Conservation (phyloP, 2,329 filamentous ascomycete genomes). For the Amylocarpus encephaloides region DNA sequence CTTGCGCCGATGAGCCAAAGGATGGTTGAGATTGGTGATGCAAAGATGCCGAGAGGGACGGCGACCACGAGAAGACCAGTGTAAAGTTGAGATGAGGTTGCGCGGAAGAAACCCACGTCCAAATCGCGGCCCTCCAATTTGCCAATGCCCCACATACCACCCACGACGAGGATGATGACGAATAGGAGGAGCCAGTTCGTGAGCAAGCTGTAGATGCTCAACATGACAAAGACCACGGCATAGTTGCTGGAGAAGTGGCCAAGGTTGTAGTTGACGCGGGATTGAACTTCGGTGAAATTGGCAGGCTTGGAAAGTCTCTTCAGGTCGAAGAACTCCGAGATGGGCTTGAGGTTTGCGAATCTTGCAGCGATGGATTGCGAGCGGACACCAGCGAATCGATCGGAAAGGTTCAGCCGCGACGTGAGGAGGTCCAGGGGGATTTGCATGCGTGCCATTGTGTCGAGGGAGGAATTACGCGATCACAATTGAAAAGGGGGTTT, state of each 20-base stretch:
- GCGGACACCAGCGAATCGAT: constrained; percentile 79
- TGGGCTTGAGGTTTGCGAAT: constrained; percentile 85
- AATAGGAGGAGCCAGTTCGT: constrained; percentile 84
- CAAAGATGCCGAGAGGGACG: constrained; percentile 77
- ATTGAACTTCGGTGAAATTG: constrained; percentile 86
- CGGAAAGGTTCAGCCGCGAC: constrained; percentile 78
- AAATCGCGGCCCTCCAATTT: constrained; percentile 85
- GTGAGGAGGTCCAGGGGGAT: constrained; percentile 89
- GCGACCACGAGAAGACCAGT: constrained; percentile 77
- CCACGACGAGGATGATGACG: constrained; percentile 81
- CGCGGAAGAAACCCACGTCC: constrained; percentile 73
- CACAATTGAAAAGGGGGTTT: not conserved
- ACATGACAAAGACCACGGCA: constrained; percentile 85
- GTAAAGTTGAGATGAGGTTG: constrained; percentile 89
- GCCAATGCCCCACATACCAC: constrained; percentile 85
- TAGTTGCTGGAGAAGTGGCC: constrained; percentile 99
- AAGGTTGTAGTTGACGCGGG: constrained; percentile 93
- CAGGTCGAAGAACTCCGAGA: constrained; percentile 92
- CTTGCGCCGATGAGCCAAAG: constrained; percentile 96
- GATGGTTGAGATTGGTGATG: constrained; percentile 76
- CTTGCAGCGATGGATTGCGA: constrained; percentile 71
- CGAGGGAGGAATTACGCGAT: not conserved
- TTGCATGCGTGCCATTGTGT: constrained; percentile 75
- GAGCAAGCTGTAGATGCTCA: constrained; percentile 90
- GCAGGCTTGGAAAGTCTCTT: constrained; percentile 92